Conservation (phyloP, 116 monocot genomes). For the Zostera marina region DNA sequence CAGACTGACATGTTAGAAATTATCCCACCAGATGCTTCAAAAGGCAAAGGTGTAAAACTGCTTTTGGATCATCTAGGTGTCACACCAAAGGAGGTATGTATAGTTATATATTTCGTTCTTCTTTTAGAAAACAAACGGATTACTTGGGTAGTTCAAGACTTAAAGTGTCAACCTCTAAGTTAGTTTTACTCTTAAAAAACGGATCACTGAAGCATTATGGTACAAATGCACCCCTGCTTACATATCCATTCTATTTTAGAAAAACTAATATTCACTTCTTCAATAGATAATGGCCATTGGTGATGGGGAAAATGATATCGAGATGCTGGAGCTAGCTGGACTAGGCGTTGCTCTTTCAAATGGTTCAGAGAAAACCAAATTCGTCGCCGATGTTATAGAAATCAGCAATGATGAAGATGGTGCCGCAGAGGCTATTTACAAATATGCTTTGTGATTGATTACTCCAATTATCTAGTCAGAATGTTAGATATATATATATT, state of each 20-base stretch:
- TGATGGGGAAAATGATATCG: slow-evolving; percentile 94
- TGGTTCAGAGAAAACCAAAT: slow-evolving; percentile 74
- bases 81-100: slow-evolving; percentile 45
- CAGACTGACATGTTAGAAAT: slow-evolving; percentile 87
- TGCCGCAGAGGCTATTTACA: slow-evolving; percentile 71
- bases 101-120: background rate
- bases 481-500: no score
- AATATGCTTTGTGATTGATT: slow-evolving; percentile 49
- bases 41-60: slow-evolving; percentile 63
- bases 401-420: slow-evolving; percentile 82
- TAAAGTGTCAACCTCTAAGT: background rate
- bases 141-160: background rate
- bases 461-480: no score
- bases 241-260: background rate
- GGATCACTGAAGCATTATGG: no score
- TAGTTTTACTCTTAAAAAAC: no score
- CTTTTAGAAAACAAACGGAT: no score
- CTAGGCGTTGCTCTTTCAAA: slow-evolving; percentile 73
- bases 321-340: slow-evolving; percentile 86
- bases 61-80: slow-evolving; percentile 76
- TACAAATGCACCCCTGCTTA: no score
- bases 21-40: slow-evolving; percentile 67
- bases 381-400: slow-evolving; percentile 64
- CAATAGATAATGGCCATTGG: slow-evolving; percentile 85
- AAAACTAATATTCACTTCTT: background rate